Evolutionary conservation across 2,329 filamentous ascomycete genomes (phyloP).

Genomic region (Venturia pyrina): DNA sequence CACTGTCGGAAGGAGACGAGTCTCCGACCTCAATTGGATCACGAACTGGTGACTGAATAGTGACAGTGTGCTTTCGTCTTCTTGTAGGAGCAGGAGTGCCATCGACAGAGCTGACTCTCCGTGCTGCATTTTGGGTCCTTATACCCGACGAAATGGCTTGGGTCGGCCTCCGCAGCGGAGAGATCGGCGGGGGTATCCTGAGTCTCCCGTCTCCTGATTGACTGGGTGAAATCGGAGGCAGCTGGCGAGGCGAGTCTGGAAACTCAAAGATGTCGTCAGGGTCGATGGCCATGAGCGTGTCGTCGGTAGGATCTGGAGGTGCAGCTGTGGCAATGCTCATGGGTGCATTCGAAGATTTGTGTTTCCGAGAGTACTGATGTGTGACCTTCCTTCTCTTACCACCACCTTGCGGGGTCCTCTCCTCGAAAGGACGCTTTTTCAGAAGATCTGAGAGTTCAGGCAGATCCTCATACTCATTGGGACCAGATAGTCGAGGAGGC

Average conservation of each 20-base stretch:
- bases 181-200: not conserved
- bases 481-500: conserved; percentile 17
- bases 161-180: not conserved
- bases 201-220: not conserved
- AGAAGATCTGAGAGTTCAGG: conserved; percentile 20
- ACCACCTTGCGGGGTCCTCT: conserved; percentile 14
- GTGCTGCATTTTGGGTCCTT: not conserved
- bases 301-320: conserved; percentile 3
- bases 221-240: not conserved
- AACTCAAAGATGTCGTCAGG: conserved; percentile 24
- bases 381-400: conserved; percentile 17
- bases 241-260: conserved; percentile 29
- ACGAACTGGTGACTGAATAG: not conserved
- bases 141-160: not conserved
- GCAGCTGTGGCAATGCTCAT: not conserved
- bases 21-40: not conserved
- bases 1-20: conserved; percentile 5
- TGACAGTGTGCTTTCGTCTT: not conserved
- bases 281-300: not conserved
- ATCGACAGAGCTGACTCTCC: not conserved
- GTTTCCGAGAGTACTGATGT: conserved; percentile 5
- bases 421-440: conserved; percentile 13
- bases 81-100: not conserved
- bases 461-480: conserved; percentile 21
- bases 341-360: not conserved